Conservation (phyloP, 2,329 filamentous ascomycete genomes). For the Cladosporium colombiae region DNA sequence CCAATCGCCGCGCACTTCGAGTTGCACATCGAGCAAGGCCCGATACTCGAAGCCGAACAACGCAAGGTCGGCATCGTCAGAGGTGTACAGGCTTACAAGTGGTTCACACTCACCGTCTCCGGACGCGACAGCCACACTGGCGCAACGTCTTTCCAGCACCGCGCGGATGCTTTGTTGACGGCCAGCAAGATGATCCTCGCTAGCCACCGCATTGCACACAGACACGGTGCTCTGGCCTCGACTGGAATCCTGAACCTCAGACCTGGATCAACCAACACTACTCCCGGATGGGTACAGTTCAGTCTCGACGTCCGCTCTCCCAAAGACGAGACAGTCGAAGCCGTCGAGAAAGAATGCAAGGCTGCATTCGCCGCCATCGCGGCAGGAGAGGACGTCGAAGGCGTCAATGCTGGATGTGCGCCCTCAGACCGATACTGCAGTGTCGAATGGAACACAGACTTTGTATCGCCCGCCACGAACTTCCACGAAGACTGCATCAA, state of each 20-base stretch:
- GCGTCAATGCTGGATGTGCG: constrained; percentile 46
- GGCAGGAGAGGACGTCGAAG: constrained; percentile 55
- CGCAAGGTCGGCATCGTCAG: constrained; percentile 69
- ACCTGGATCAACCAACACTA: constrained; percentile 72
- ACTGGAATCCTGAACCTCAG: constrained; percentile 68
- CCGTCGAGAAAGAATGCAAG: constrained; percentile 59
- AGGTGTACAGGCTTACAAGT: constrained; percentile 73
- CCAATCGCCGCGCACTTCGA: constrained; percentile 79
- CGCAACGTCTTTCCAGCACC: constrained; percentile 67
- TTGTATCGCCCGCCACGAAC: constrained; percentile 60
- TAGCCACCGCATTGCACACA: constrained; percentile 63
- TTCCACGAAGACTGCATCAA: constrained; percentile 69
- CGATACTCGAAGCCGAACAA: constrained; percentile 65
- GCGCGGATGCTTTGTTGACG: constrained; percentile 68
- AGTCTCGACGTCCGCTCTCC: constrained; percentile 67
- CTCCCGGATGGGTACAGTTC: constrained; percentile 68
- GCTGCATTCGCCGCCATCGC: constrained; percentile 62
- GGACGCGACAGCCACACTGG: constrained; percentile 74
- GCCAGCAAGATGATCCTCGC: constrained; percentile 68
- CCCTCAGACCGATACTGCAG: constrained; percentile 39
- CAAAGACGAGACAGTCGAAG: constrained; percentile 56
- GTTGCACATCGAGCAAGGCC: constrained; percentile 82
- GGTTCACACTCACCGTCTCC: constrained; percentile 67
- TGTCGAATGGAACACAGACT: constrained; percentile 63
- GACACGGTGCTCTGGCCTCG: constrained; percentile 62